Percentiles rank a stretch among this genome's conserved stretches.
Conservation (phyloP, 805 yeast genomes). For the Candida caryicola region DNA sequence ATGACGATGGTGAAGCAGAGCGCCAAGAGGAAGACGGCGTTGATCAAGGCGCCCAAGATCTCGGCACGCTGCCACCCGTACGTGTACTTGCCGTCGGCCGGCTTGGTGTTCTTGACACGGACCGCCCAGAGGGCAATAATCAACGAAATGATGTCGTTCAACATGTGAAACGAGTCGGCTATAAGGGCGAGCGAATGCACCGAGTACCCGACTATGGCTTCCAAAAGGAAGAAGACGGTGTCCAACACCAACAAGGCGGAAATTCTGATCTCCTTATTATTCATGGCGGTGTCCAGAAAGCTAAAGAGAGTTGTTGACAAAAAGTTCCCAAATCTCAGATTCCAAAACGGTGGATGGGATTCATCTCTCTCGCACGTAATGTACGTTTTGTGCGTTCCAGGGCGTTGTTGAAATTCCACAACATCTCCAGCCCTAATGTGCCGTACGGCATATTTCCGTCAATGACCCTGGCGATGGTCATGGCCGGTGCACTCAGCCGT, state of each 20-base stretch:
- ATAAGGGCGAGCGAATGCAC: constrained; percentile 92
- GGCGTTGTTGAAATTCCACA: too few relatives aligned
- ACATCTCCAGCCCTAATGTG: too few relatives aligned
- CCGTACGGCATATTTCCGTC: too few relatives aligned
- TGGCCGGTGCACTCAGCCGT: too few relatives aligned
- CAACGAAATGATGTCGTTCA: constrained; percentile 88
- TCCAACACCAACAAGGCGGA: constrained; percentile 70
- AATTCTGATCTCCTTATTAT: constrained; percentile 69
- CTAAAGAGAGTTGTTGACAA: too few relatives aligned
- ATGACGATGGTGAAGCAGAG: constrained; percentile 87
- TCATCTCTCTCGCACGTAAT: too few relatives aligned
- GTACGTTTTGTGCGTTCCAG: too few relatives aligned
- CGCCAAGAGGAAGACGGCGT: constrained; percentile 90
- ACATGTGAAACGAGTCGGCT: constrained; percentile 97
- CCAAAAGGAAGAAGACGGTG: constrained; percentile 78
- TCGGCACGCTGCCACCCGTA: constrained; percentile 99
- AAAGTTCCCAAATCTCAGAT: too few relatives aligned
- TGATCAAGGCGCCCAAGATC: constrained; percentile 89
- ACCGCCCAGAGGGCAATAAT: constrained; percentile 97
- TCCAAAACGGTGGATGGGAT: too few relatives aligned
- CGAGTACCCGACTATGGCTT: constrained; percentile 80
- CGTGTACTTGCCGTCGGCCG: constrained; percentile 85
- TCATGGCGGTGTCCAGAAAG: too few relatives aligned
- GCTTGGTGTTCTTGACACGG: constrained; percentile 73
- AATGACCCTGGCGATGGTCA: too few relatives aligned